These are phyloP conservation scores for Thelonectria rubi DNA, from an alignment of 2,329 filamentous ascomycete species.

Conservation along the genomic window DNA sequence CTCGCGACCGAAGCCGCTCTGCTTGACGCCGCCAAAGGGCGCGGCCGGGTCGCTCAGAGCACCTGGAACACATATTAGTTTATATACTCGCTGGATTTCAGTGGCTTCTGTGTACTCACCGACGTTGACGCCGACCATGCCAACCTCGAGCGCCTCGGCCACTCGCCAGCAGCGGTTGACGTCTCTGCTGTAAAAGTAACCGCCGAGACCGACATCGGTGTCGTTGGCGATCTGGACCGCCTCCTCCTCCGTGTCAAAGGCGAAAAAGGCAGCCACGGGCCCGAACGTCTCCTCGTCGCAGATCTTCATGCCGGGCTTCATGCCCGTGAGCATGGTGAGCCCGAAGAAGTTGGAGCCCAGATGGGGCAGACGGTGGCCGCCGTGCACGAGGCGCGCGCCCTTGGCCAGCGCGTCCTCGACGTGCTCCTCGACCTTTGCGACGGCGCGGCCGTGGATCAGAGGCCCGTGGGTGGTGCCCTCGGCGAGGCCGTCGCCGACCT, in stretches of 20 bases:
- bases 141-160: conserved; percentile 58
- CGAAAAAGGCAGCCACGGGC: conserved; percentile 74
- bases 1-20: conserved; percentile 79
- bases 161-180: conserved; percentile 52
- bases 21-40: conserved; percentile 79
- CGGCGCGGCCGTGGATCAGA: conserved; percentile 71
- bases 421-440: conserved; percentile 68
- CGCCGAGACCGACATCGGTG: conserved; percentile 74
- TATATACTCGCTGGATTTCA: neutral
- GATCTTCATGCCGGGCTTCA: conserved; percentile 73
- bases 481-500: conserved; percentile 65
- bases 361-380: conserved; percentile 66
- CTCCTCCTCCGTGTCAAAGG: conserved; percentile 73
- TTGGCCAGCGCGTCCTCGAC: conserved; percentile 70
- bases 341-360: conserved; percentile 74
- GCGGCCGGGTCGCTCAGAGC: conserved; percentile 62
- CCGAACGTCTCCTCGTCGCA: conserved; percentile 77
- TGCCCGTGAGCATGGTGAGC: conserved; percentile 73
- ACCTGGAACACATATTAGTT: conserved; percentile 35
- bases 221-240: conserved; percentile 72
- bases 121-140: conserved; percentile 48
- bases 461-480: conserved; percentile 67
- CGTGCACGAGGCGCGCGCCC: conserved; percentile 66
- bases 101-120: conserved; percentile 28
- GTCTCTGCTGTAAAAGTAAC: conserved; percentile 71